These are phyloP conservation scores for Teunomyces lycoperdinae DNA, from an alignment of 805 yeast genomes.

Conservation along the genomic window DNA sequence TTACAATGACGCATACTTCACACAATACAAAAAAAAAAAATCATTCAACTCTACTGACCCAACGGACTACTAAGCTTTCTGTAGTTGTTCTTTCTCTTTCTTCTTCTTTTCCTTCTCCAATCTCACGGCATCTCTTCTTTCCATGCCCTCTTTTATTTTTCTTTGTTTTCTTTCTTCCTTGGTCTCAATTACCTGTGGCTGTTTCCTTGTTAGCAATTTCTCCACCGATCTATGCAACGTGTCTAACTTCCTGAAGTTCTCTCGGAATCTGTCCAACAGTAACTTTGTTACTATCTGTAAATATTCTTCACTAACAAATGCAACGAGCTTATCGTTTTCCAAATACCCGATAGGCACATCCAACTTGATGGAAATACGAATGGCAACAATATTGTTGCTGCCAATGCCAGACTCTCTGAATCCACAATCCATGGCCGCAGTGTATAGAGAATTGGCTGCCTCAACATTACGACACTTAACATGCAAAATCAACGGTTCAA, in stretches of 20 bases:
- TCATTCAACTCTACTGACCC: not conserved
- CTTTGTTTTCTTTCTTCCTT: conserved; percentile 57
- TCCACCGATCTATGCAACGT: conserved; percentile 45
- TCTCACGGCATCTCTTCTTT: conserved; percentile 27
- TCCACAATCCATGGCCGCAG: conserved; percentile 78
- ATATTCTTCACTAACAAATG: conserved; percentile 53
- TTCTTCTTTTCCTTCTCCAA: conserved; percentile 27
- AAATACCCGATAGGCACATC: conserved; percentile 75
- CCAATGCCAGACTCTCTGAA: conserved; percentile 88
- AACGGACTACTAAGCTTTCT: not conserved
- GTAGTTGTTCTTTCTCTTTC: conserved; percentile 1
- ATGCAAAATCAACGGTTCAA: conserved; percentile 82
- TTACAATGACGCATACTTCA: not conserved
- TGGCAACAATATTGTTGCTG: conserved; percentile 70
- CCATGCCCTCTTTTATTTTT: conserved; percentile 51
- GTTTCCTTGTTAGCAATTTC: conserved; percentile 15
- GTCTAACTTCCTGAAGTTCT: conserved; percentile 58
- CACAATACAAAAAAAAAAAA: not conserved
- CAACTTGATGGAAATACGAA: conserved; percentile 68
- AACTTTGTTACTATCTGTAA: conserved; percentile 50
- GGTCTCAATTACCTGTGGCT: conserved; percentile 35
- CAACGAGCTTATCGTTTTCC: conserved; percentile 22
- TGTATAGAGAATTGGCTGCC: conserved; percentile 60
- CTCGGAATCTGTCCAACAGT: conserved; percentile 61
- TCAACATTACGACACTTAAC: conserved; percentile 67